Base-by-base conservation (phyloP, 2,329 filamentous ascomycete species). In the Epichloe glyceriae region DNA sequence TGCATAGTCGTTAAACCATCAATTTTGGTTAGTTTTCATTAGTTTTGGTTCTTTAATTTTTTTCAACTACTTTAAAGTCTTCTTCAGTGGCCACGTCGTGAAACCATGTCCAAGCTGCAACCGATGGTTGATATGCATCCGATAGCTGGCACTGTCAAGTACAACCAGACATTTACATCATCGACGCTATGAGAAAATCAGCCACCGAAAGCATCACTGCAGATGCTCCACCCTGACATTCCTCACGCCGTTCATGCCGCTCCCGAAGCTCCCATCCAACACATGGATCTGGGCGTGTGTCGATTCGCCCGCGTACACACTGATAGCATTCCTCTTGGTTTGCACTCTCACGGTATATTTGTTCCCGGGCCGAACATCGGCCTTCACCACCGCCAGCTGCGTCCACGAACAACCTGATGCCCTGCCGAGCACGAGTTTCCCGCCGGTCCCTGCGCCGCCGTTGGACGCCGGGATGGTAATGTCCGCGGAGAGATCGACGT, bases 401-500 rank as follows among this genome's bases (percentile, higher is more conserved):
- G 45, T 59, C 43, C 53, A 55, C 33, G 45, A 42, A 1, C 52
- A 50, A 1, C 41, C 26, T 10, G 55, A 40, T 14, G 49, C 52
- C 12, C 50, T 57, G 19, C 61, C 58, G 3, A 68, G 53, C 1
- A 58, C 39, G 7, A 64, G 54, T 14, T 47, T 52, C 7, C 61
- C 61, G 0, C 43, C n/a, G 5, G 58, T 57, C 38, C 65, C 62
- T 26, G 64, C 56, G 20, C 60, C 58, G 20, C 38, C 42, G 14
- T 54, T 53, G 1, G 19, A 38, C 2, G 47, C 50, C 17, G 47
- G 52, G 0, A 54, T 48, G 7, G 57, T 53, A 17, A 68, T 50
- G 11, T 62, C 62, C 2, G 58, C 65, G 6, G 65, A 59, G 42
- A 62, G 64, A 11, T 62, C 52, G 0, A 67, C 51, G 43, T 68